Evolutionary conservation across 768 basidiomycete genomes (phyloP).

Genomic region (Podaxis sp.): DNA sequence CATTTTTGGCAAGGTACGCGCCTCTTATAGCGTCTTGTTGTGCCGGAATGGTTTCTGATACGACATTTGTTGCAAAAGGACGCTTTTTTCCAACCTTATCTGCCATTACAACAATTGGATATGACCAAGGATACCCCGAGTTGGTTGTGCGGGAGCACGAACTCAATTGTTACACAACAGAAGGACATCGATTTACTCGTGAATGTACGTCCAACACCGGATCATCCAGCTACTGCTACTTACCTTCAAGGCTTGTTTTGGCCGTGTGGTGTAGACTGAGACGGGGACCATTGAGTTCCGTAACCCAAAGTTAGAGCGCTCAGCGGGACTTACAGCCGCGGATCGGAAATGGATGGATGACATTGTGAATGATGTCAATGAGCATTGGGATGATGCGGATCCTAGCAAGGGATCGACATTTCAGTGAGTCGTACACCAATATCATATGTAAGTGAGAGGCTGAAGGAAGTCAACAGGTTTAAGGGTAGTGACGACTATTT

Average conservation of each 20-base stretch:
- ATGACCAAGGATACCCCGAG: conserved; percentile 74
- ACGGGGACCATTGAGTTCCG: conserved; percentile 84
- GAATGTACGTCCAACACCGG: conserved; percentile 51
- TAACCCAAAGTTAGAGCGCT: conserved; percentile 75
- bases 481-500: conserved; percentile 96
- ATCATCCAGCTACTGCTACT: neutral
- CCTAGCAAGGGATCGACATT: conserved; percentile 54
- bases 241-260: neutral
- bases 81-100: conserved; percentile 96
- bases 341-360: conserved; percentile 99
- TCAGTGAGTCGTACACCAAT: conserved; percentile 47
- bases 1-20: conserved; percentile 79
- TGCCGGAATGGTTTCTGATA: neutral
- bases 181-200: conserved; percentile 89
- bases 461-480: conserved; percentile 51
- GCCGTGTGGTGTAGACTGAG: conserved; percentile 61
- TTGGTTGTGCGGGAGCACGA: conserved; percentile 95
- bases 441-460: neutral
- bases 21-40: neutral
- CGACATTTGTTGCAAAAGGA: conserved; percentile 44
- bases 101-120: conserved; percentile 94
- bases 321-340: conserved; percentile 80
- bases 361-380: conserved; percentile 82
- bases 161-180: conserved; percentile 92
- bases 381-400: conserved; percentile 70